Conservation (phyloP, 768 basidiomycete species). For the Clitopilus passeckerianus region DNA sequence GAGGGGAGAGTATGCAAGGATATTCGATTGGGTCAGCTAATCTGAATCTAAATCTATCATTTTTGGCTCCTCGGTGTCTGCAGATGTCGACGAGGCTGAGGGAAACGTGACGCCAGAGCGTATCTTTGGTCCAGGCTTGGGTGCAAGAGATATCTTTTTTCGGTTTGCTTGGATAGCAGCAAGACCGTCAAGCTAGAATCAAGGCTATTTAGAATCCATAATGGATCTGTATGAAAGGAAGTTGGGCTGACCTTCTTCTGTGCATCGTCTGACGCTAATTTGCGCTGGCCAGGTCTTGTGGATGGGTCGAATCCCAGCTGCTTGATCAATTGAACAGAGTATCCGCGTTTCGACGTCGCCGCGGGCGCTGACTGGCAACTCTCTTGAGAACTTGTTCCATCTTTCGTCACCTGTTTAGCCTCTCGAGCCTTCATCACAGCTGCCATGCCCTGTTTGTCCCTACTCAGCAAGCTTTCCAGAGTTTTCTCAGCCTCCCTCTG, state of each 20-base stretch:
- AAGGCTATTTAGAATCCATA: not conserved
- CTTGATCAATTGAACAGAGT: constrained; percentile 64
- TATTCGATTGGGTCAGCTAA: not conserved
- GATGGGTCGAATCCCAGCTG: constrained; percentile 79
- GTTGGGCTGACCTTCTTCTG: constrained; percentile 51
- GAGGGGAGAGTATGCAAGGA: not conserved
- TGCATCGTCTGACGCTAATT: constrained; percentile 27
- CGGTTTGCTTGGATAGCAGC: constrained; percentile 46
- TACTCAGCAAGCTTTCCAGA: constrained; percentile 54
- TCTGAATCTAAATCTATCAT: not conserved
- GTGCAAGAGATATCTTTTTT: constrained; percentile 53
- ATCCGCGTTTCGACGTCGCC: constrained; percentile 38
- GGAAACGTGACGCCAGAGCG: constrained; percentile 53
- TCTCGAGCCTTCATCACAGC: constrained; percentile 59
- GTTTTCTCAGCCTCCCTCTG: constrained; percentile 56
- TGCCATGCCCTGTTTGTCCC: constrained; percentile 66
- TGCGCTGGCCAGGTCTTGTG: constrained; percentile 43
- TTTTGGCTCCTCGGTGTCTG: not conserved
- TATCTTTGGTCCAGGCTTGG: constrained; percentile 57
- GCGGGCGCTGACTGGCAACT: constrained; percentile 5
- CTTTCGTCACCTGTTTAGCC: constrained; percentile 17
- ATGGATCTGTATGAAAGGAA: not conserved
- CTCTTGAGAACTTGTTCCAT: constrained; percentile 14
- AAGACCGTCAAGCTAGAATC: constrained; percentile 48
- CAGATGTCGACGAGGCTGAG: not conserved